phyloP scores from a whole-genome alignment of 352 stramenopile species.

The Globisporangium paddicum region DNA sequence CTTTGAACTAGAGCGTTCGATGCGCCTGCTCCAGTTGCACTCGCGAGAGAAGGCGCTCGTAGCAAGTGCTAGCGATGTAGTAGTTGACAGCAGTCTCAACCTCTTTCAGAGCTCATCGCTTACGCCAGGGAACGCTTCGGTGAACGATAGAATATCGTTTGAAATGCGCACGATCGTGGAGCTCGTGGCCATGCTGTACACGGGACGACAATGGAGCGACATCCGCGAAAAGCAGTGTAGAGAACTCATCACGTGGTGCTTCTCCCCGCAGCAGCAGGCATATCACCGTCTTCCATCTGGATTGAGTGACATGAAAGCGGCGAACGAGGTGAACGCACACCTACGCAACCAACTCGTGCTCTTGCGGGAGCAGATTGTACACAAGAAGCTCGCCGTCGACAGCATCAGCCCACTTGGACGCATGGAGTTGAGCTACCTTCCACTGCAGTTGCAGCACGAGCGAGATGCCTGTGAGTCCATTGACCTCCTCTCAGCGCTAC shows the following conservation, averaged over 20 bases:
- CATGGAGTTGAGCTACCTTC: slow-evolving; percentile 4
- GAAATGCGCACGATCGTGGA: slow-evolving; percentile 18
- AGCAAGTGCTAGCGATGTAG: slow-evolving; percentile 10
- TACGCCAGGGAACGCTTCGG: background rate
- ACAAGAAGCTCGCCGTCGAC: slow-evolving; percentile 12
- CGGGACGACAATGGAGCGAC: slow-evolving; percentile 18
- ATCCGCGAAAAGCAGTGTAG: slow-evolving; percentile 21
- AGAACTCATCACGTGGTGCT: slow-evolving; percentile 31
- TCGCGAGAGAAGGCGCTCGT: slow-evolving; percentile 20
- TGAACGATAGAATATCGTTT: slow-evolving; percentile 7
- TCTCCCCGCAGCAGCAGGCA: slow-evolving; percentile 2
- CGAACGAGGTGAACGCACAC: background rate
- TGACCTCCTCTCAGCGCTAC: background rate
- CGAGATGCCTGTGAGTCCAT: background rate
- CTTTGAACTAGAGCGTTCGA: slow-evolving; percentile 29
- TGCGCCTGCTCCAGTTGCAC: slow-evolving; percentile 27
- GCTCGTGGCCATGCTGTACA: slow-evolving; percentile 30
- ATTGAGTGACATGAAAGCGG: background rate
- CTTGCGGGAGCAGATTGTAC: slow-evolving; percentile 19
- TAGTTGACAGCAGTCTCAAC: background rate
- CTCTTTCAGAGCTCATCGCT: background rate
- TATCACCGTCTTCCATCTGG: background rate
- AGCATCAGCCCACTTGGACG: background rate
- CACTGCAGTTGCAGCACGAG: slow-evolving; percentile 5
- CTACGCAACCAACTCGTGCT: slow-evolving; percentile 13